Evolutionary conservation across 805 yeast genomes (phyloP).

Genomic region (Teunomyces atbi): DNA sequence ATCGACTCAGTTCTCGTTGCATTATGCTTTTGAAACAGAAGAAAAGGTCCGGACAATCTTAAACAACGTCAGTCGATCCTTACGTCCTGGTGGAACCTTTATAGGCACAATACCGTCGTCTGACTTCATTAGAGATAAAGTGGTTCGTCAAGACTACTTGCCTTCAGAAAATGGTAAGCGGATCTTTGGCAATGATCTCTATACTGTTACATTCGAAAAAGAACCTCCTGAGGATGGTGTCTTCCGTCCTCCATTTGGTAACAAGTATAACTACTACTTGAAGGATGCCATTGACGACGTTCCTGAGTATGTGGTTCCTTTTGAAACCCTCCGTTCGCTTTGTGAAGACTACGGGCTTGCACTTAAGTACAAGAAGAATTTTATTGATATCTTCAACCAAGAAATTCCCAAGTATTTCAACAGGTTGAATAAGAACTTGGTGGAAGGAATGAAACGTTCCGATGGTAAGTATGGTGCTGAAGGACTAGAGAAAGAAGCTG

Average conservation of each 20-base stretch:
- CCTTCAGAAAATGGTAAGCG: constrained; percentile 33
- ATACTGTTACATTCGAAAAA: constrained; percentile 76
- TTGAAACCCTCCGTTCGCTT: constrained; percentile 77
- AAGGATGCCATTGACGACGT: constrained; percentile 95
- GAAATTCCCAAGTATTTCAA: constrained; percentile 69
- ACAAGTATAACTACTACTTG: constrained; percentile 74
- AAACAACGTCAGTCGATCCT: constrained; percentile 69
- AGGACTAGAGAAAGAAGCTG: constrained; percentile 87
- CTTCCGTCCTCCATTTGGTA: constrained; percentile 77
- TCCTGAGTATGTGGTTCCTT: constrained; percentile 95
- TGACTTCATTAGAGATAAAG: constrained; percentile 71
- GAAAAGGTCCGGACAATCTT: constrained; percentile 71
- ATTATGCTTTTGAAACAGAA: constrained; percentile 90
- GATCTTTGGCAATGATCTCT: constrained; percentile 83
- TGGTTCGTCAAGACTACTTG: constrained; percentile 45
- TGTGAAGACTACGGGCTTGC: constrained; percentile 83
- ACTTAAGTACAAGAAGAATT: constrained; percentile 69
- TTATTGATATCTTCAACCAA: constrained; percentile 76
- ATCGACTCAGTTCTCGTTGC: constrained; percentile 88
- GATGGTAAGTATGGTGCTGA: constrained; percentile 86
- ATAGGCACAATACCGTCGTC: constrained; percentile 94
- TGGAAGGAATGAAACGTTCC: constrained; percentile 66
- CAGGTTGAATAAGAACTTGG: constrained; percentile 56
- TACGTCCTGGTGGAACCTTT: constrained; percentile 81
- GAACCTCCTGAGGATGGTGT: constrained; percentile 75